Conservation (phyloP, 306 rosid genomes). For the Clitoria ternatea region DNA sequence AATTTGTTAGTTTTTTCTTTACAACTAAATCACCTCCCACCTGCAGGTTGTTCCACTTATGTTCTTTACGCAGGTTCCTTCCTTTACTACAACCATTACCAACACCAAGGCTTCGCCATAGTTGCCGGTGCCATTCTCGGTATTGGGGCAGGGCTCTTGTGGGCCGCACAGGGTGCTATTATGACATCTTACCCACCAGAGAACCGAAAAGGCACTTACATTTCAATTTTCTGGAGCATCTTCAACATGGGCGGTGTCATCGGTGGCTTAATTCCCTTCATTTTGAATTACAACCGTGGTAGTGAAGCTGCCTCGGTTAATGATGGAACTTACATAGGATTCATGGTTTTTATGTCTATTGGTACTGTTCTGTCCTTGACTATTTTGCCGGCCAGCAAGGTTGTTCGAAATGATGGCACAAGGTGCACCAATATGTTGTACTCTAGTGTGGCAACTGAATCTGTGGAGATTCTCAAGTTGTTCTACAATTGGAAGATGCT, state of each 20-base stretch:
- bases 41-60: no score
- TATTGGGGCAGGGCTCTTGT: constrained; percentile 74
- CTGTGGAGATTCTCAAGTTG: constrained; percentile 46
- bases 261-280: constrained; percentile 79
- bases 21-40: no score
- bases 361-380: constrained; percentile 57
- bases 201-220: constrained; percentile 74
- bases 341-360: constrained; percentile 71
- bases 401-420: constrained; percentile 70
- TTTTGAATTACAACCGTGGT: constrained; percentile 49
- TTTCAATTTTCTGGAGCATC: constrained; percentile 82
- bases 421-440: constrained; percentile 56
- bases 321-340: constrained; percentile 81
- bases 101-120: constrained; percentile 57
- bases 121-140: constrained; percentile 71
- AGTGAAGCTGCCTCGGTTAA: constrained; percentile 55
- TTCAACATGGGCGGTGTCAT: constrained; percentile 95
- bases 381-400: constrained; percentile 58
- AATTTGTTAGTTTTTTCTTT: no score
- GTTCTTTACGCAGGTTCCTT: constrained; percentile 80
- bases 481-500: constrained; percentile 81
- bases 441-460: constrained; percentile 52
- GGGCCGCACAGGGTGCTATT: constrained; percentile 91
- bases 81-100: constrained; percentile 79
- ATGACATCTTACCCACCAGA: constrained; percentile 92